Conservation (phyloP, 495 filamentous ascomycete species). For the Penicillium odoratum region DNA sequence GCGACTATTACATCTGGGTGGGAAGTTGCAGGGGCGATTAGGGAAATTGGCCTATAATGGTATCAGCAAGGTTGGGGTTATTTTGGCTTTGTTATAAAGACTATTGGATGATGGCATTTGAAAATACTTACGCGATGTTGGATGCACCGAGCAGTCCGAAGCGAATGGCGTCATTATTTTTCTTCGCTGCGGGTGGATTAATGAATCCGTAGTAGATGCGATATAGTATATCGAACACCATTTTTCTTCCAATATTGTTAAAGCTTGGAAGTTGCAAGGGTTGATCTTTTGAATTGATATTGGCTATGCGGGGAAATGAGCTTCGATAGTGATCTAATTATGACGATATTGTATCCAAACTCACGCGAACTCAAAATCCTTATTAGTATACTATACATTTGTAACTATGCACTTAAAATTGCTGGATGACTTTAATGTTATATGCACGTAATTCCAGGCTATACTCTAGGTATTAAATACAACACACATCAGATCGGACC, state of each 20-base stretch:
- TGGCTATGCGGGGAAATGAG: neutral
- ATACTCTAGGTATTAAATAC: too few species aligned
- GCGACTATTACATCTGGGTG: slow-evolving; percentile 61
- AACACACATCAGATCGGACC: too few species aligned
- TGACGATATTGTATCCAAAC: too few species aligned
- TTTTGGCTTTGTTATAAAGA: too few species aligned
- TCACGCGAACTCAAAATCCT: too few species aligned
- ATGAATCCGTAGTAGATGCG: slow-evolving; percentile 24
- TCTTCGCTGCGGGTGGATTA: slow-evolving; percentile 18
- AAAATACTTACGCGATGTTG: slow-evolving; percentile 25
- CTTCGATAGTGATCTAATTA: neutral
- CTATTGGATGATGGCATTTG: neutral
- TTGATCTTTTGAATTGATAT: neutral
- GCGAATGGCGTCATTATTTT: slow-evolving; percentile 29
- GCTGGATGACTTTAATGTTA: too few species aligned
- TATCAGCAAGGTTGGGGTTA: neutral
- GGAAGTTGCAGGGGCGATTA: slow-evolving; percentile 57
- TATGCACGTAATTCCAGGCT: too few species aligned
- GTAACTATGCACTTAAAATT: too few species aligned
- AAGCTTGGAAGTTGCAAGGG: too few species aligned
- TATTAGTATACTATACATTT: too few species aligned
- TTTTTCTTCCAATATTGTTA: neutral
- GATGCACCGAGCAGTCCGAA: slow-evolving; percentile 36
- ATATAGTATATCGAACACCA: slow-evolving; percentile 8
- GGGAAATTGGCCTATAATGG: slow-evolving; percentile 43